phyloP scores from a whole-genome alignment of 805 yeast species.

The Limtongia smithiae region DNA sequence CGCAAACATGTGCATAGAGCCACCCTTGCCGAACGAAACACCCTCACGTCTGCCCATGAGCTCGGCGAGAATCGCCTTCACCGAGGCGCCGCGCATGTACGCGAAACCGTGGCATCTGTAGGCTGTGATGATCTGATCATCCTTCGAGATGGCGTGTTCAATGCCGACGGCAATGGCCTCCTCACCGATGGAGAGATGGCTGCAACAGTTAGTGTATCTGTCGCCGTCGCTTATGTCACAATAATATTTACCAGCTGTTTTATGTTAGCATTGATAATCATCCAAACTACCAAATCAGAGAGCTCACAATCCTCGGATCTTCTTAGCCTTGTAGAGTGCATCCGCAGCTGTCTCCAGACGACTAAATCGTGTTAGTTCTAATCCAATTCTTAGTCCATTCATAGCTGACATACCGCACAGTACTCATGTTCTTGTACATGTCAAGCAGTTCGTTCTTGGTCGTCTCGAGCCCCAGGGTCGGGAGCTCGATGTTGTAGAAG shows the following conservation, averaged over 20 bases:
- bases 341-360: conserved; percentile 99
- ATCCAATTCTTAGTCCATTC: neutral
- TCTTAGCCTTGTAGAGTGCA: conserved; percentile 96
- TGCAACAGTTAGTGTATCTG: neutral
- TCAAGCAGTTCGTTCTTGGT: conserved; percentile 75
- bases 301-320: conserved; percentile 86
- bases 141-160: conserved; percentile 81
- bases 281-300: neutral
- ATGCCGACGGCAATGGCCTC: conserved; percentile 99
- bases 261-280: neutral
- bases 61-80: conserved; percentile 87
- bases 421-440: conserved; percentile 95
- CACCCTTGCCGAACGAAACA: conserved; percentile 93
- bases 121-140: conserved; percentile 90
- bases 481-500: conserved; percentile 71
- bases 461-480: conserved; percentile 65
- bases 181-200: conserved; percentile 97
- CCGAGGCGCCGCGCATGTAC: conserved; percentile 91
- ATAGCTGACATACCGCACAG: conserved; percentile 44
- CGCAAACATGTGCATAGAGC: conserved; percentile 98
- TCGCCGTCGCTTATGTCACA: neutral
- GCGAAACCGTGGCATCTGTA: conserved; percentile 99
- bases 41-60: conserved; percentile 95
- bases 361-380: conserved; percentile 41
- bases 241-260: neutral